Evolutionary conservation across 495 filamentous ascomycete species (phyloP).

Genomic region (Aspergillus carlsbadensis): DNA sequence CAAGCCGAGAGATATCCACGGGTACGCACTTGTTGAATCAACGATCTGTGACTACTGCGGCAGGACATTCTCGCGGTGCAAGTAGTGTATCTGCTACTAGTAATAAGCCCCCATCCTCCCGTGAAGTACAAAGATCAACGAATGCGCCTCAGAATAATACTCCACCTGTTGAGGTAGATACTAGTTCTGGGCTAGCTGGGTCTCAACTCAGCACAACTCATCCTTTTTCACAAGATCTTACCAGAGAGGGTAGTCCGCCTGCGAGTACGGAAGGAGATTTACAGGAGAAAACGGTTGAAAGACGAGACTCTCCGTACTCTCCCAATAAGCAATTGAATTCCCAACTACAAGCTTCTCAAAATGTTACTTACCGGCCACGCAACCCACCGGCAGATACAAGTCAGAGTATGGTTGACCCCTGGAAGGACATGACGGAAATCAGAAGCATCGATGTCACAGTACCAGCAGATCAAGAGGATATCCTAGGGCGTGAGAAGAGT

Average conservation of each 20-base stretch:
- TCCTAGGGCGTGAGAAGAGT: conserved; percentile 50
- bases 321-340: not conserved
- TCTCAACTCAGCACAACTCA: not conserved
- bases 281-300: not conserved
- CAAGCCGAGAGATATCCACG: not conserved
- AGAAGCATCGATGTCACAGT: conserved; percentile 50
- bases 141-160: not conserved
- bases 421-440: conserved; percentile 42
- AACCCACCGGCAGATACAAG: not conserved
- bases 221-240: not conserved
- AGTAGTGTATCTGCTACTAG: not conserved
- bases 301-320: not conserved
- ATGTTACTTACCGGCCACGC: not conserved
- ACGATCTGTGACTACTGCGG: not conserved
- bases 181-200: not conserved
- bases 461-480: conserved; percentile 55
- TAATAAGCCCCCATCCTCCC: not conserved
- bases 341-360: not conserved
- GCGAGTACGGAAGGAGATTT: not conserved
- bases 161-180: not conserved
- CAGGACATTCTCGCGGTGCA: not conserved
- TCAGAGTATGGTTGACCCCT: conserved; percentile 23
- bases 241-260: not conserved
- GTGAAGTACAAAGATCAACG: not conserved
- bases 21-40: not conserved